Percentiles rank a stretch among this genome's conserved stretches.
phyloP scores from a whole-genome alignment of 2,329 filamentous ascomycete genomes.

The Pseudopithomyces maydicus region DNA sequence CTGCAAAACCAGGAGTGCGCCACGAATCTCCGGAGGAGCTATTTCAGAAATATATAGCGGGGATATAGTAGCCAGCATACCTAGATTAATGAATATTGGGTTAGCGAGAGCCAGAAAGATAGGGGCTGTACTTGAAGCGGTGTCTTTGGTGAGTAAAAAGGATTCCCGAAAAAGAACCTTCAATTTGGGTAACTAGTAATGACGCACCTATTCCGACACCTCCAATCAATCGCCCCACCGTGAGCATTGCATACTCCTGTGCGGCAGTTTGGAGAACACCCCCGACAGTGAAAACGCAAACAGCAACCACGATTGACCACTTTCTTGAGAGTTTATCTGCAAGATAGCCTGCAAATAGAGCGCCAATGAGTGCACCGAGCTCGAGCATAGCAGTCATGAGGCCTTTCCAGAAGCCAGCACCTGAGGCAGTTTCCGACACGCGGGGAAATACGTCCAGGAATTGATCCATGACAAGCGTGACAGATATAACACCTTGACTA shows the following conservation, averaged over 20 bases:
- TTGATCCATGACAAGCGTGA: constrained; percentile 59
- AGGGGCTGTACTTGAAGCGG: no score
- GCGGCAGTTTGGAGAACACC: constrained; percentile 58
- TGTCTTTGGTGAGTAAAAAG: no score
- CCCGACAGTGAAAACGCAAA: constrained; percentile 57
- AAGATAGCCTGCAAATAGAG: constrained; percentile 50
- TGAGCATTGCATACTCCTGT: constrained; percentile 57
- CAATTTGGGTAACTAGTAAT: no score
- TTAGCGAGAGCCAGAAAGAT: no score
- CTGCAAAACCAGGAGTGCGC: constrained; percentile 56
- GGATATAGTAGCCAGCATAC: constrained; percentile 54
- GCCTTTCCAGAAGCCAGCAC: constrained; percentile 52
- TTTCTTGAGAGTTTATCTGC: constrained; percentile 60
- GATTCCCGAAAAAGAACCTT: no score
- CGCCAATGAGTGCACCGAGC: constrained; percentile 54
- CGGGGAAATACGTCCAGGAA: constrained; percentile 54
- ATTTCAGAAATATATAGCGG: constrained; percentile 61
- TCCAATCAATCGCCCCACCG: constrained; percentile 56
- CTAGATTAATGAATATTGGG: constrained; percentile 15
- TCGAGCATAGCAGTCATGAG: constrained; percentile 61
- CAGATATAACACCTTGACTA: constrained; percentile 49
- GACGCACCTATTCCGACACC: constrained; percentile 51
- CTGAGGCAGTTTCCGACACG: constrained; percentile 48
- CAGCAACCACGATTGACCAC: constrained; percentile 58
- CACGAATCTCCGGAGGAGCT: constrained; percentile 55